Percentiles rank a stretch among this genome's conserved stretches.
Conservation (phyloP, 495 filamentous ascomycete genomes). For the Bryoglossum gracile region DNA sequence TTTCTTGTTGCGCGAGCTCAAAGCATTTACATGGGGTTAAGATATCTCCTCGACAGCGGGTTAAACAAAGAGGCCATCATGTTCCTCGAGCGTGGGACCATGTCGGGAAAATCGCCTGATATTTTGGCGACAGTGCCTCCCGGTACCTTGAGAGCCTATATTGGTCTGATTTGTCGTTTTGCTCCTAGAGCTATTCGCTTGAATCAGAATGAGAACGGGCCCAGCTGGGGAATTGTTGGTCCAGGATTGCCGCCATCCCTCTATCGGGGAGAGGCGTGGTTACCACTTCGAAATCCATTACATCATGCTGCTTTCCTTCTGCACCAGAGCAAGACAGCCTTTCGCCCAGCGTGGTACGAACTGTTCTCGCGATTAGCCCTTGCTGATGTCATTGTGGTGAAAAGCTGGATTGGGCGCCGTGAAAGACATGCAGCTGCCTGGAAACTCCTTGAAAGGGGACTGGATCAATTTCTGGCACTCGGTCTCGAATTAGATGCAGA, state of each 20-base stretch:
- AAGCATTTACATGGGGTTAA: slow-evolving; percentile 8
- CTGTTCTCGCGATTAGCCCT: slow-evolving; percentile 27
- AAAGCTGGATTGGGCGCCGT: slow-evolving; percentile 19
- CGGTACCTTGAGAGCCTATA: slow-evolving; percentile 12
- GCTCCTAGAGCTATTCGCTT: slow-evolving; percentile 1
- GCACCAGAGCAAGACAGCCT: slow-evolving; percentile 2
- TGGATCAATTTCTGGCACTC: slow-evolving; percentile 34
- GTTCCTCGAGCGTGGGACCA: not conserved
- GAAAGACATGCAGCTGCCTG: slow-evolving; percentile 36
- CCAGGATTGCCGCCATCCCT: not conserved
- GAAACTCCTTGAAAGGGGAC: slow-evolving; percentile 31
- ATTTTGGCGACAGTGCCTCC: slow-evolving; percentile 1
- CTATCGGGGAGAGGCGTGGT: too few species aligned
- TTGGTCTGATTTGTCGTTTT: slow-evolving; percentile 21
- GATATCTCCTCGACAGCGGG: slow-evolving; percentile 19
- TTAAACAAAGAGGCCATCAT: not conserved
- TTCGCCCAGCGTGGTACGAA: slow-evolving; percentile 25
- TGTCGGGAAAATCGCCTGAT: not conserved
- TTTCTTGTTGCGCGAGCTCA: slow-evolving; percentile 21
- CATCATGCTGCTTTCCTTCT: slow-evolving; percentile 17
- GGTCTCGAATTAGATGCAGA: slow-evolving; percentile 34
- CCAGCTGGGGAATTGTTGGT: not conserved
- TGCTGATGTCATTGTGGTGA: slow-evolving; percentile 18
- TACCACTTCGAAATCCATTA: not conserved
- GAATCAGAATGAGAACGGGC: not conserved